Conservation (phyloP, 331 rosid genomes). For the Acacia concinna region DNA sequence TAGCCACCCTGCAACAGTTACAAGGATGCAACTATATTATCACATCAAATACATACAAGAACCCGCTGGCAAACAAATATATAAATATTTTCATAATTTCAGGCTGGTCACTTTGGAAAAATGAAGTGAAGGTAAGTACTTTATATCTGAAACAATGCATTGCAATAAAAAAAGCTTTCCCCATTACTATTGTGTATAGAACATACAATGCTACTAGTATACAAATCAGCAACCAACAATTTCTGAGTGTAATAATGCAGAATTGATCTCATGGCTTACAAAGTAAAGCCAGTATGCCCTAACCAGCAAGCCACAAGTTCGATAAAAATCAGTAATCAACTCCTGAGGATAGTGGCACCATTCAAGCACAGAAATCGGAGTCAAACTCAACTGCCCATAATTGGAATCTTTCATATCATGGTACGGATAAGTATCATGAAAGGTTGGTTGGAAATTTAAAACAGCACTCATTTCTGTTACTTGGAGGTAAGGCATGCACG, state of each 20-base stretch:
- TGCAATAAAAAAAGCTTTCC: slow-evolving; percentile 20
- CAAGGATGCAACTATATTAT: slow-evolving; percentile 21
- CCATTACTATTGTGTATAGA: not conserved
- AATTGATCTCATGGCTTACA: not conserved
- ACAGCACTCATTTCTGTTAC: not conserved
- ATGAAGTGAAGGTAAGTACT: slow-evolving; percentile 1
- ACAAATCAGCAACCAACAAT: slow-evolving; percentile 1
- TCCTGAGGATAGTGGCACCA: not conserved
- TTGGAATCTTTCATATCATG: slow-evolving; percentile 15
- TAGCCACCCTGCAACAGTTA: slow-evolving; percentile 65
- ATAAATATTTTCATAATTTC: not conserved
- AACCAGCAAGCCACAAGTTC: not conserved
- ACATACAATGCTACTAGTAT: not conserved
- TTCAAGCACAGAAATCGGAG: slow-evolving; percentile 22
- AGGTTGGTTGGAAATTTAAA: slow-evolving; percentile 11
- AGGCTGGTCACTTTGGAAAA: not conserved
- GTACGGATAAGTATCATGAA: not conserved
- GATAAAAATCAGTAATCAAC: slow-evolving; percentile 5
- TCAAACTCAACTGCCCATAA: not conserved
- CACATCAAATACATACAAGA: slow-evolving; percentile 10
- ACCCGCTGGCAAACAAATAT: slow-evolving; percentile 9
- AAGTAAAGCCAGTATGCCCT: no score
- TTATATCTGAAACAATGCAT: slow-evolving; percentile 16
- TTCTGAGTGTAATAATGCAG: not conserved
- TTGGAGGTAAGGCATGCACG: not conserved